A percentile compares a stretch with the other conserved stretches of the same genome.
Evolutionary conservation across 352 stramenopile genomes (phyloP).

Genomic region (Pythium dissimile): DNA sequence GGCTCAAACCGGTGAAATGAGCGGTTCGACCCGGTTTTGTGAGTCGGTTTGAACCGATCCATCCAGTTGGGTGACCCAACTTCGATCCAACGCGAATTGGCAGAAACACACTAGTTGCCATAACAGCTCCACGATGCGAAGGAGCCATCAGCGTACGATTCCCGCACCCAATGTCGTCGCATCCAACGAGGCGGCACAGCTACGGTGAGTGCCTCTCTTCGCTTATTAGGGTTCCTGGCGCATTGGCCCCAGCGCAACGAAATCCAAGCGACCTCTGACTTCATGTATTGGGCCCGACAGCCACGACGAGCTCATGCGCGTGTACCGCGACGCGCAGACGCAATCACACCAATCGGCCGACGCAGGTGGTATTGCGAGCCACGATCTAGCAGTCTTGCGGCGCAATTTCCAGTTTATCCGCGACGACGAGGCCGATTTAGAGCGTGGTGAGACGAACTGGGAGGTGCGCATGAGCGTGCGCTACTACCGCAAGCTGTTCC

Average conservation of each 20-base stretch:
- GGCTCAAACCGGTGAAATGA: background rate
- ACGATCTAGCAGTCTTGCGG: conserved; percentile 43
- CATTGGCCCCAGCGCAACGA: no score
- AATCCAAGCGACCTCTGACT: no score
- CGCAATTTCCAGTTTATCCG: conserved; percentile 76
- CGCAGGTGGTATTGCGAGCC: conserved; percentile 16
- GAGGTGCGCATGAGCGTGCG: conserved; percentile 71
- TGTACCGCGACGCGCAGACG: conserved; percentile 28
- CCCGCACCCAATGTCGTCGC: no score
- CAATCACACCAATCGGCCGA: background rate
- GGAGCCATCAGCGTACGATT: no score
- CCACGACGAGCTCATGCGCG: conserved; percentile 51
- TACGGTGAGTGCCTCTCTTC: no score
- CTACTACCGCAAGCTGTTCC: conserved; percentile 84
- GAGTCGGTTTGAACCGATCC: background rate
- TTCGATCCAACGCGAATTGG: no score
- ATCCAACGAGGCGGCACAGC: no score
- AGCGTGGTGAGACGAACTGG: conserved; percentile 56
- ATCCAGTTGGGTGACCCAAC: no score
- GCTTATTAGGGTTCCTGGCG: no score
- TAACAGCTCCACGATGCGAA: no score
- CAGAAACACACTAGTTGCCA: no score
- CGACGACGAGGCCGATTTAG: conserved; percentile 58
- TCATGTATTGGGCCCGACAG: conserved; percentile 11
- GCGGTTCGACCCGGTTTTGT: background rate